Evolutionary conservation across 768 basidiomycete genomes (phyloP).

Genomic region (Lactarius evosmus): DNA sequence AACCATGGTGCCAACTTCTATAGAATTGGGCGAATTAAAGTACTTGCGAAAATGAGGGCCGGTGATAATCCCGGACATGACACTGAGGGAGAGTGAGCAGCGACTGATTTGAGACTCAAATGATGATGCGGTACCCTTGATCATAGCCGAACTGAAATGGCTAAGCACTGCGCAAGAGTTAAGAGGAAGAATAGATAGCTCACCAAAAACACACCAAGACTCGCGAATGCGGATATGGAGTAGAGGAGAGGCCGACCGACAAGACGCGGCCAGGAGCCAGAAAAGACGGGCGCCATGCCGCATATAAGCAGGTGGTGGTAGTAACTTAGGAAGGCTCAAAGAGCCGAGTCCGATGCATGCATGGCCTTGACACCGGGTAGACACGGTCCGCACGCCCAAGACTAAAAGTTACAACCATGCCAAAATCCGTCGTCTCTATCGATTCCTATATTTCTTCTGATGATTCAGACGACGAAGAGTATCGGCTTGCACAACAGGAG

Average conservation of each 20-base stretch:
- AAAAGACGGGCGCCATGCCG: conserved; percentile 46
- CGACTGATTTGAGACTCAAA: conserved; percentile 20
- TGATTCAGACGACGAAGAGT: conserved; percentile 65
- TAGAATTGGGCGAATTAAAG: conserved; percentile 72
- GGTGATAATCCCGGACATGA: conserved; percentile 91
- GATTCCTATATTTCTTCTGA: conserved; percentile 51
- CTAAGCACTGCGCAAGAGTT: conserved; percentile 13
- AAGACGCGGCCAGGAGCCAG: conserved; percentile 46
- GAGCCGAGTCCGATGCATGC: not conserved
- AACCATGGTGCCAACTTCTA: conserved; percentile 90
- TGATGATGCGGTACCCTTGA: conserved; percentile 59
- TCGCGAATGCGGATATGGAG: conserved; percentile 75
- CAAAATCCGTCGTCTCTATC: conserved; percentile 56
- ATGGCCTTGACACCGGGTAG: not conserved
- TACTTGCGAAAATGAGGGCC: conserved; percentile 78
- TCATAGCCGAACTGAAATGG: conserved; percentile 72
- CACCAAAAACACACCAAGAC: conserved; percentile 83
- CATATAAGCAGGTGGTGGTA: conserved; percentile 38
- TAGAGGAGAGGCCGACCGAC: conserved; percentile 79
- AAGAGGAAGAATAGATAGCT: conserved; percentile 33
- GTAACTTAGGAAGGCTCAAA: conserved; percentile 15
- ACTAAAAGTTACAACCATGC: conserved; percentile 42
- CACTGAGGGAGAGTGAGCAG: conserved; percentile 41
- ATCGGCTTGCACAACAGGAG: conserved; percentile 76
- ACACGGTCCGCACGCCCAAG: conserved; percentile 6